Conservation (phyloP, 129 eudicot species). For the Flaveria sonorensis region DNA sequence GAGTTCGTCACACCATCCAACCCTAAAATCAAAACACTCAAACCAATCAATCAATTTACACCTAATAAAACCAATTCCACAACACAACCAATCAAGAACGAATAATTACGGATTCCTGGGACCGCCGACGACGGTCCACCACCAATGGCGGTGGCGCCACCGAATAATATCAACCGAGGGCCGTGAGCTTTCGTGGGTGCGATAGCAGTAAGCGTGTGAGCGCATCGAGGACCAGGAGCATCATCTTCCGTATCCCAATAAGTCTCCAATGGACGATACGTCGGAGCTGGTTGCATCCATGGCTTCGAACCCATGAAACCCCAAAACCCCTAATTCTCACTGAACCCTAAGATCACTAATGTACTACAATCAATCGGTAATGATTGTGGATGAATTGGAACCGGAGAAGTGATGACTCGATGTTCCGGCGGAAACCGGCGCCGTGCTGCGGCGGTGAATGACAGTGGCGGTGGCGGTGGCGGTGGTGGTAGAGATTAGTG, state of each 20-base stretch:
- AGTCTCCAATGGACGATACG: slow-evolving; percentile 49
- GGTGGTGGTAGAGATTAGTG: too few relatives aligned
- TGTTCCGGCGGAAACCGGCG: too few relatives aligned
- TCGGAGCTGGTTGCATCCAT: slow-evolving; percentile 79
- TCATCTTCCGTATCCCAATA: slow-evolving; percentile 78
- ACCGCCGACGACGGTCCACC: slow-evolving; percentile 69
- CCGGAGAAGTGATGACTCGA: too few relatives aligned
- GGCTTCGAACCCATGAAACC: slow-evolving; percentile 50
- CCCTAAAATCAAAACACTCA: slow-evolving; percentile 46
- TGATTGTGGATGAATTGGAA: not conserved
- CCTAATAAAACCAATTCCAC: not conserved
- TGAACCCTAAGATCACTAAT: not conserved
- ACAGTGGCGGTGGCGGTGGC: not conserved
- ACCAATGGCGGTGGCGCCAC: slow-evolving; percentile 93
- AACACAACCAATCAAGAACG: not conserved
- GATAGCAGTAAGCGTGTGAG: slow-evolving; percentile 88
- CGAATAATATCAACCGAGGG: slow-evolving; percentile 80
- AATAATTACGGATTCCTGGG: slow-evolving; percentile 69
- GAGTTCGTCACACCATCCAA: slow-evolving; percentile 92
- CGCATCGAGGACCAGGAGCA: slow-evolving; percentile 88
- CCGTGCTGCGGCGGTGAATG: not conserved
- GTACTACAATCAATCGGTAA: not conserved
- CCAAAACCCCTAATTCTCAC: slow-evolving; percentile 8
- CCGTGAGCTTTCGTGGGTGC: slow-evolving; percentile 80
- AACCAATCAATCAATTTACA: not conserved